Evolutionary conservation across 2,329 filamentous ascomycete species (phyloP).

Genomic region (Camptophora hylomeconis): DNA sequence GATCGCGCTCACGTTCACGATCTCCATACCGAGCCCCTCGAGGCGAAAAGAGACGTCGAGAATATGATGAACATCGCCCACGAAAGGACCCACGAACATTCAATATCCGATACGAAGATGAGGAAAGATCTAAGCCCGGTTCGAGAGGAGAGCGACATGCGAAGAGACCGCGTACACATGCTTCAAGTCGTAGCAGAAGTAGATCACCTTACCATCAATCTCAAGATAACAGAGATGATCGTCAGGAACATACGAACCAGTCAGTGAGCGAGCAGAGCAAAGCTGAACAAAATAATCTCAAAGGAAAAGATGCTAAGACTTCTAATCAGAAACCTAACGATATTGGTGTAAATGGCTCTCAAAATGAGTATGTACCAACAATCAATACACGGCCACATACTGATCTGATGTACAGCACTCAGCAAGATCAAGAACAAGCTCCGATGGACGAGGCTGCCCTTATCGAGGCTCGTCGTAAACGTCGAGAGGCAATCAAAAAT

Average conservation of each 20-base stretch:
- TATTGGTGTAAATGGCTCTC: slow-evolving; percentile 14
- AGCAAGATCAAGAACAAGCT: slow-evolving; percentile 19
- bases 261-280: slow-evolving; percentile 49
- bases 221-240: background rate
- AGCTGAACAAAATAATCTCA: slow-evolving; percentile 52
- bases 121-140: slow-evolving; percentile 24
- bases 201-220: slow-evolving; percentile 30
- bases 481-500: slow-evolving; percentile 71
- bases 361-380: slow-evolving; percentile 30
- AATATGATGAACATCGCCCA: slow-evolving; percentile 25
- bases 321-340: slow-evolving; percentile 1
- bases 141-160: slow-evolving; percentile 41
- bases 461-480: slow-evolving; percentile 72
- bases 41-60: slow-evolving; percentile 29
- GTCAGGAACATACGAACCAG: background rate
- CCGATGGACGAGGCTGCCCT: slow-evolving; percentile 68
- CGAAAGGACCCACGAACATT: slow-evolving; percentile 20
- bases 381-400: slow-evolving; percentile 3
- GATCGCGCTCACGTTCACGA: slow-evolving; percentile 25
- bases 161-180: slow-evolving; percentile 17
- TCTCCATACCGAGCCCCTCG: slow-evolving; percentile 28
- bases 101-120: slow-evolving; percentile 26
- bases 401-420: slow-evolving; percentile 5
- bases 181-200: slow-evolving; percentile 30
- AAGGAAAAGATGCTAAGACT: slow-evolving; percentile 5